Evolutionary conservation across 768 basidiomycete genomes (phyloP).

Genomic region (Xerocomus brunneocitrinus): DNA sequence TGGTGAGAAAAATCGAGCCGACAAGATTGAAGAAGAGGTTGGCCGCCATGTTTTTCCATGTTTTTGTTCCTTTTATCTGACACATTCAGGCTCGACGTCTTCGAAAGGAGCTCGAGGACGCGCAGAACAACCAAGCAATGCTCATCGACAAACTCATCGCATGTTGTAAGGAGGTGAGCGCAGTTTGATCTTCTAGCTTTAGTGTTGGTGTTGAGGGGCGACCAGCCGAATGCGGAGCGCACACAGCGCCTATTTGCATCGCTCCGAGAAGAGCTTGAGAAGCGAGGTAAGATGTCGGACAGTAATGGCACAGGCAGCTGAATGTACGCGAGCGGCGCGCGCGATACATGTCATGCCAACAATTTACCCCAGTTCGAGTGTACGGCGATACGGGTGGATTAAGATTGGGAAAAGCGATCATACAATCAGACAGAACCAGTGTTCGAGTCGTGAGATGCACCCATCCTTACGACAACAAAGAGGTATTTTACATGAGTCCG

Average conservation of each 20-base stretch:
- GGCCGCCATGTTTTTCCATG: constrained; percentile 17
- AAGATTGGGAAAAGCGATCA: not conserved
- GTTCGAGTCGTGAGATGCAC: constrained; percentile 1
- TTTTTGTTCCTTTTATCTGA: constrained; percentile 5
- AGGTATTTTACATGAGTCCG: constrained; percentile 2
- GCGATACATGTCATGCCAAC: constrained; percentile 3
- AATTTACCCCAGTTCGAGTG: constrained; percentile 10
- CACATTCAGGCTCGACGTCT: constrained; percentile 55
- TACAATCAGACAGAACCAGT: not conserved
- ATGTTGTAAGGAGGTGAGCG: constrained; percentile 81
- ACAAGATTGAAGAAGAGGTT: constrained; percentile 74
- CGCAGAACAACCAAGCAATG: constrained; percentile 71
- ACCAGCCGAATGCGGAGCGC: constrained; percentile 75
- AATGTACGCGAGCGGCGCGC: constrained; percentile 18
- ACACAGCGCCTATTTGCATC: constrained; percentile 78
- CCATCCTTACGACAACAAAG: constrained; percentile 1
- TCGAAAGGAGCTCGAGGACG: constrained; percentile 74
- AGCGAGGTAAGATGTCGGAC: constrained; percentile 51
- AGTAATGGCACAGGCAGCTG: constrained; percentile 41
- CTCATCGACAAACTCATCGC: constrained; percentile 80
- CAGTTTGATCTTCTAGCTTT: not conserved
- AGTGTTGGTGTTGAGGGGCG: constrained; percentile 11
- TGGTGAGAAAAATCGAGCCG: constrained; percentile 62
- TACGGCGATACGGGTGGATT: constrained; percentile 6
- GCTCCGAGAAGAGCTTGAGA: constrained; percentile 79